These are phyloP conservation scores for Aegilops speltoides DNA, from an alignment of 176 grass and related monocot genomes.

Conservation along the genomic window DNA sequence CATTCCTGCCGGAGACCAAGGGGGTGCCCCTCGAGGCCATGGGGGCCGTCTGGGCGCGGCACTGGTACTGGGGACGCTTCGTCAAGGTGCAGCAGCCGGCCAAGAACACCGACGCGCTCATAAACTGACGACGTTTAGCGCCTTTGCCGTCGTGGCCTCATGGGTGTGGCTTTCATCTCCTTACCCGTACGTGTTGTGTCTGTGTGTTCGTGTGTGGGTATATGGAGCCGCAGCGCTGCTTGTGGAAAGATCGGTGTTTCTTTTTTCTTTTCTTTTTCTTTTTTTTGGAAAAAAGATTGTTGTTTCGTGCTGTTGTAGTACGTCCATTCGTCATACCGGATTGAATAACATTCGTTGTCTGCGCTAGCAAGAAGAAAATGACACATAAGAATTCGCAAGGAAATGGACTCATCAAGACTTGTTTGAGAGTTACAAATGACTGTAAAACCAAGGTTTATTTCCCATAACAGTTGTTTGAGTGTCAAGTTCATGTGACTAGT, in stretches of 20 bases:
- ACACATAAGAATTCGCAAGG: neutral
- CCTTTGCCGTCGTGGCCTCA: neutral
- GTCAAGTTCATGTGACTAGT: no score
- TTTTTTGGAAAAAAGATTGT: neutral
- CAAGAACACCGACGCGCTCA: slow-evolving; percentile 10
- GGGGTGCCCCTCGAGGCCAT: slow-evolving; percentile 62
- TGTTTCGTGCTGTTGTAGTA: neutral
- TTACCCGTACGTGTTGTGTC: neutral
- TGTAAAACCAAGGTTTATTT: no score
- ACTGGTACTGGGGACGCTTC: slow-evolving; percentile 64
- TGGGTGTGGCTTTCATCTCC: neutral
- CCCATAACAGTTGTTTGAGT: no score
- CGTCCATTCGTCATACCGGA: neutral
- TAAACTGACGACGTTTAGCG: neutral
- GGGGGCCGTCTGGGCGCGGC: slow-evolving; percentile 44
- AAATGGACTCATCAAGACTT: neutral
- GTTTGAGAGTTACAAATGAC: neutral
- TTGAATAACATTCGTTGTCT: neutral
- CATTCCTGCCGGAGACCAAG: slow-evolving; percentile 66
- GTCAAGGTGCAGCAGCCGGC: neutral
- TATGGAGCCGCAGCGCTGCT: neutral
- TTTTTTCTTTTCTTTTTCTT: neutral
- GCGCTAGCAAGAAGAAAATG: neutral
- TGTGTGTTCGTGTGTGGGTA: neutral
- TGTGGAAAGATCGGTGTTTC: neutral